These are phyloP conservation scores for Parmales sp. DNA, from an alignment of 108 stramenopile genomes.

Conservation along the genomic window DNA sequence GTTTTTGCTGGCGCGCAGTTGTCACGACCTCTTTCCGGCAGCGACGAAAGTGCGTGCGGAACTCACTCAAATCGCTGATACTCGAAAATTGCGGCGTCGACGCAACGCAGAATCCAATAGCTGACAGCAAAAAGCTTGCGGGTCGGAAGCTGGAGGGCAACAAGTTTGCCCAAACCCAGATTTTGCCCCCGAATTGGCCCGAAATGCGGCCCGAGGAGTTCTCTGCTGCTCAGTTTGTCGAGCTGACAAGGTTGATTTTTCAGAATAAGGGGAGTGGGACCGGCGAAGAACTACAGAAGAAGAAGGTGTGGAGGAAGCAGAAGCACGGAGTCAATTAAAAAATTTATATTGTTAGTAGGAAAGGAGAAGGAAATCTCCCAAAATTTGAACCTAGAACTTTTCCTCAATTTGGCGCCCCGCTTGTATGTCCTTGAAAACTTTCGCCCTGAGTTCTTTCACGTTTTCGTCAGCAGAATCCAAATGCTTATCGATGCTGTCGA, in stretches of 20 bases:
- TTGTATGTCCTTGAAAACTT: too few species aligned
- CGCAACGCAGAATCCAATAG: not conserved
- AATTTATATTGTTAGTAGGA: too few species aligned
- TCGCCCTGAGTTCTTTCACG: too few species aligned
- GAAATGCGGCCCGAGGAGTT: slow-evolving; percentile 82
- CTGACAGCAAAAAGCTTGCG: not conserved
- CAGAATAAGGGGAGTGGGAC: slow-evolving; percentile 23
- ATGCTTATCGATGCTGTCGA: too few species aligned
- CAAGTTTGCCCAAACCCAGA: slow-evolving; percentile 53
- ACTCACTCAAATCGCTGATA: slow-evolving; percentile 67
- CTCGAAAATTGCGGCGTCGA: slow-evolving; percentile 20
- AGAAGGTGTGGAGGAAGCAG: slow-evolving; percentile 79
- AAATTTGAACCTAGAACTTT: too few species aligned
- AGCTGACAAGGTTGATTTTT: slow-evolving; percentile 69
- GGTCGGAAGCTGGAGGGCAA: slow-evolving; percentile 35
- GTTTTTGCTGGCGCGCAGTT: slow-evolving; percentile 47
- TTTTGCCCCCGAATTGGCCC: slow-evolving; percentile 69
- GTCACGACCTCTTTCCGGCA: slow-evolving; percentile 84
- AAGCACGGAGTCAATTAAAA: too few species aligned
- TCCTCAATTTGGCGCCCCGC: too few species aligned
- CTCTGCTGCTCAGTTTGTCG: slow-evolving; percentile 82
- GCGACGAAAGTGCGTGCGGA: slow-evolving; percentile 86
- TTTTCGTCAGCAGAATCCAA: too few species aligned
- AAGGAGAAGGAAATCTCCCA: too few species aligned
- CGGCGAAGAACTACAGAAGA: slow-evolving; percentile 26